These are phyloP conservation scores for Cladosporium cucumerinum DNA, from an alignment of 2,329 filamentous ascomycete species.

Conservation along the genomic window DNA sequence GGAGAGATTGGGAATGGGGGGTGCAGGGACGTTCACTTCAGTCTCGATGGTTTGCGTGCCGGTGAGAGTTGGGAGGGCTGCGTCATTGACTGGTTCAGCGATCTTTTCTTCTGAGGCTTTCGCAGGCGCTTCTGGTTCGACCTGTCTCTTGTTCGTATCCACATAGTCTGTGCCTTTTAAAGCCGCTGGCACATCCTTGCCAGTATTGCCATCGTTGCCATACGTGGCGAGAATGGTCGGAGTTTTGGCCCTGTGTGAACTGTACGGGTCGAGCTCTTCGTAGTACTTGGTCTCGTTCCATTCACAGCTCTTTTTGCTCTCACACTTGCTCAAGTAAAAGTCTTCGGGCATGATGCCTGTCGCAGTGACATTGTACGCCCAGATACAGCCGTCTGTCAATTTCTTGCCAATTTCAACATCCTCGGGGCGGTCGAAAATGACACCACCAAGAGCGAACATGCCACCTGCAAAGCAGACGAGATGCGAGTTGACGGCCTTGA, in stretches of 20 bases:
- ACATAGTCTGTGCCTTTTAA: conserved; percentile 9
- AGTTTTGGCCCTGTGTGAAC: conserved; percentile 9
- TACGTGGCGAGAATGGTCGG: background rate
- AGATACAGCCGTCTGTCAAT: conserved; percentile 55
- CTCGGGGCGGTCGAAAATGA: conserved; percentile 49
- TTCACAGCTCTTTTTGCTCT: conserved; percentile 37
- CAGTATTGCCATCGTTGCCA: background rate
- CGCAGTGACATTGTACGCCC: conserved; percentile 50
- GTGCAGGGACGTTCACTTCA: background rate
- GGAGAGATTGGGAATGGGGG: conserved; percentile 16
- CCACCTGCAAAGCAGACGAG: conserved; percentile 55
- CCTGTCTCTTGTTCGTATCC: conserved; percentile 6
- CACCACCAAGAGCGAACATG: conserved; percentile 53
- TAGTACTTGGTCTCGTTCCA: conserved; percentile 46
- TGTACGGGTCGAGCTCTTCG: conserved; percentile 38
- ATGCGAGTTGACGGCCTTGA: conserved; percentile 48
- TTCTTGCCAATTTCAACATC: conserved; percentile 50
- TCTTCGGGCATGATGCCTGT: conserved; percentile 55
- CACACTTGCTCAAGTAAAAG: conserved; percentile 44
- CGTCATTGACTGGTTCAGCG: background rate
- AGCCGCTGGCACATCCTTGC: background rate
- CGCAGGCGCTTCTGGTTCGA: background rate
- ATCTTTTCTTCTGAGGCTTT: background rate
- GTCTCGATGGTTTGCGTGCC: conserved; percentile 4
- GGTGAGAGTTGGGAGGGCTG: conserved; percentile 10